These are phyloP conservation scores for Gremmenia infestans DNA, from an alignment of 2,329 filamentous ascomycete genomes.

Conservation along the genomic window DNA sequence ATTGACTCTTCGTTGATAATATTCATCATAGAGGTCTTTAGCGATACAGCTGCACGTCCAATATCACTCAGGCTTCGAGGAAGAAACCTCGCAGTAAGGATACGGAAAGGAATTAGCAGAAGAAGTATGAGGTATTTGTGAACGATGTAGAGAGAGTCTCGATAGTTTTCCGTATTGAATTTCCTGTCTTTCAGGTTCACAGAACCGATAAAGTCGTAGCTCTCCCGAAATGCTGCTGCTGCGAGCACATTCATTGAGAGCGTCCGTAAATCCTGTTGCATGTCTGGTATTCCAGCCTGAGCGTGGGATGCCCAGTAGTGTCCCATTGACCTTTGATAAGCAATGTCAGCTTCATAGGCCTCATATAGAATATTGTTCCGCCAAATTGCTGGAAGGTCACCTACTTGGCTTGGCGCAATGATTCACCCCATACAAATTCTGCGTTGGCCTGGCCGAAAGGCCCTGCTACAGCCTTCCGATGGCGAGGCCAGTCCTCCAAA, in stretches of 20 bases:
- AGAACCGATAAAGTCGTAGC: conserved; percentile 1
- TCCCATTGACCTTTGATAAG: neutral
- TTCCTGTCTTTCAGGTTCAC: neutral
- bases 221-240: conserved; percentile 40
- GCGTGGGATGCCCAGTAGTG: neutral
- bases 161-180: neutral
- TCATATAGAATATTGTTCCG: neutral
- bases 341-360: neutral
- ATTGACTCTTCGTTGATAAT: neutral
- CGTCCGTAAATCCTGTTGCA: conserved; percentile 40
- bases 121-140: neutral
- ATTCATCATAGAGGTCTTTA: neutral
- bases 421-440: neutral
- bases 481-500: neutral
- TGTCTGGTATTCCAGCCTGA: conserved; percentile 6
- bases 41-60: neutral
- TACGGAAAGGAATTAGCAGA: neutral
- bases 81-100: neutral
- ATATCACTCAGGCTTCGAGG: neutral
- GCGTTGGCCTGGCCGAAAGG: neutral
- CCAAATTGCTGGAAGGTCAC: neutral
- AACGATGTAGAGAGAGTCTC: neutral
- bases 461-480: neutral
- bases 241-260: conserved; percentile 47
- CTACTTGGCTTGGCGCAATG: neutral